A percentile compares a stretch with the other conserved stretches of the same genome.
Evolutionary conservation across 2,329 filamentous ascomycete genomes (phyloP).

Genomic region (Stagonosporopsis rhizophila): DNA sequence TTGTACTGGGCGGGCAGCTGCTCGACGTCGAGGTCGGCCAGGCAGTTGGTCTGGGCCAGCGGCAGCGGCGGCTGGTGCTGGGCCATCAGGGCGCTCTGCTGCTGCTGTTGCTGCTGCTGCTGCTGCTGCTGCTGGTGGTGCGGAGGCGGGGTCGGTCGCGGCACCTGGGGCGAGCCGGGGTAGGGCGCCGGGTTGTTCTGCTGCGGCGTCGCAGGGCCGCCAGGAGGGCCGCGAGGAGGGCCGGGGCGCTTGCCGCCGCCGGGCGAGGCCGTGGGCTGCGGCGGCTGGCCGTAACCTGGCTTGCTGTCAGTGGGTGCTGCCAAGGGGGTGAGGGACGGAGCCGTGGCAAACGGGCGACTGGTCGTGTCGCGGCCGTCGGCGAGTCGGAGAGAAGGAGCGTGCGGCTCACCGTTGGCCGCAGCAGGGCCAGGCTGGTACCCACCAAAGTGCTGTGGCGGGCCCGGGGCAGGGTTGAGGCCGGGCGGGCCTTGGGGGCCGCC

Average conservation of each 20-base stretch:
- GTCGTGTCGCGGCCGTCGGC: too few relatives aligned
- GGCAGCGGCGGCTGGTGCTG: constrained; percentile 50
- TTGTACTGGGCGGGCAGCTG: constrained; percentile 85
- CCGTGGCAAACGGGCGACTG: too few relatives aligned
- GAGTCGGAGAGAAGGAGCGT: too few relatives aligned
- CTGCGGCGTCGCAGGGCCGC: constrained; percentile 83
- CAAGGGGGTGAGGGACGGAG: constrained; percentile 49
- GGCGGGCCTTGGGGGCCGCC: constrained; percentile 77
- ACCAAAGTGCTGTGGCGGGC: constrained; percentile 73
- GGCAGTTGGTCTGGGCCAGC: constrained; percentile 67
- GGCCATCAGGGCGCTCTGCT: constrained; percentile 30
- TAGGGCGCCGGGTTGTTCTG: constrained; percentile 89
- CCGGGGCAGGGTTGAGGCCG: constrained; percentile 63
- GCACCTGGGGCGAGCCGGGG: constrained; percentile 81
- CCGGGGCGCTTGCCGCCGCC: constrained; percentile 78
- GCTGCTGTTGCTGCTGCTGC: too few relatives aligned
- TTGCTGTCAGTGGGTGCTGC: constrained; percentile 15
- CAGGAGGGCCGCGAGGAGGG: constrained; percentile 65
- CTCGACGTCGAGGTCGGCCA: constrained; percentile 88
- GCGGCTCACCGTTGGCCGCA: not conserved
- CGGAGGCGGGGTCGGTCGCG: constrained; percentile 76
- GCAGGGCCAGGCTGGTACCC: constrained; percentile 69
- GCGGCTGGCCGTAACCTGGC: constrained; percentile 81
- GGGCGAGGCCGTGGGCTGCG: constrained; percentile 84
- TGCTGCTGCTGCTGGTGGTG: constrained; percentile 38